Evolutionary conservation across 805 yeast species (phyloP).

Genomic region (Yarrowia keelungensis): DNA sequence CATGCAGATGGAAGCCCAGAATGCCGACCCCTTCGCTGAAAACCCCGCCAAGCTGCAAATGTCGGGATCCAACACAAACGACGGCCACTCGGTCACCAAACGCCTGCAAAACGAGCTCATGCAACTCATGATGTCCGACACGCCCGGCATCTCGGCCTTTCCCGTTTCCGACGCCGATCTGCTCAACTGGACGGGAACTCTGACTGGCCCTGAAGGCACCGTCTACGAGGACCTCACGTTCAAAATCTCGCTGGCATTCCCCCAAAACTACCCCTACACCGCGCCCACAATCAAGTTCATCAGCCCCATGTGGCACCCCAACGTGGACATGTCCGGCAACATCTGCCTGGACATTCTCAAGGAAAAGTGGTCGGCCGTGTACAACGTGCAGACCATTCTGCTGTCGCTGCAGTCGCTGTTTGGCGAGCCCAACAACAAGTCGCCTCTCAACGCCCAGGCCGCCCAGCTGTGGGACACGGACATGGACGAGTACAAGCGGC

Average conservation of each 20-base stretch:
- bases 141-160: slow-evolving; percentile 62
- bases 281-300: slow-evolving; percentile 65
- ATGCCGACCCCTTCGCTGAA: slow-evolving; percentile 32
- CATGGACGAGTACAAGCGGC: slow-evolving; percentile 53
- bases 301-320: slow-evolving; percentile 71
- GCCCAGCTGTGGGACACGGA: slow-evolving; percentile 61
- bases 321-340: slow-evolving; percentile 68
- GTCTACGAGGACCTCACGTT: slow-evolving; percentile 62
- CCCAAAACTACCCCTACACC: slow-evolving; percentile 62
- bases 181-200: slow-evolving; percentile 63
- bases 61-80: slow-evolving; percentile 45
- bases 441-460: slow-evolving; percentile 64
- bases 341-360: slow-evolving; percentile 70
- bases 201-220: slow-evolving; percentile 65
- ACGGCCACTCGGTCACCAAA: slow-evolving; percentile 58
- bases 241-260: slow-evolving; percentile 59
- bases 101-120: slow-evolving; percentile 60
- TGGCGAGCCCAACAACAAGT: slow-evolving; percentile 67
- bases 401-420: slow-evolving; percentile 64
- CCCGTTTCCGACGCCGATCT: slow-evolving; percentile 62
- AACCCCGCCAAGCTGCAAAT: slow-evolving; percentile 36
- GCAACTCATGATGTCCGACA: slow-evolving; percentile 59
- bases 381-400: slow-evolving; percentile 65
- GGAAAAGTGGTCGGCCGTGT: slow-evolving; percentile 70
- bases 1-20: slow-evolving; percentile 37